phyloP scores from a whole-genome alignment of 2,329 filamentous ascomycete species.

The Aspergillus pseudoviridinutans region DNA sequence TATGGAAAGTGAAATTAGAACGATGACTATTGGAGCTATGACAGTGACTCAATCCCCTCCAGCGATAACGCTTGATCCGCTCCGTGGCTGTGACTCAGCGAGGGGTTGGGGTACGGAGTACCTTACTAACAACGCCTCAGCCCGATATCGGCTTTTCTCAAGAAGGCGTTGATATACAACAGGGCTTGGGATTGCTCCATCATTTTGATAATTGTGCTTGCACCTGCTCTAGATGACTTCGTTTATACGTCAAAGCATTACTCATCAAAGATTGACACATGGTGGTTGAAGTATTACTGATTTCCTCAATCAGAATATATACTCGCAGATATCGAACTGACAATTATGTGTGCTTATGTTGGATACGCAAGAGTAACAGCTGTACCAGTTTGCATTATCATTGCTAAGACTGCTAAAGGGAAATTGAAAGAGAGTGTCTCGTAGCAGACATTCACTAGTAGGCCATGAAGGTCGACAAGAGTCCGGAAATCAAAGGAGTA shows the following conservation, averaged over 20 bases:
- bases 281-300: not conserved
- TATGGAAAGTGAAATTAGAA: slow-evolving; percentile 7
- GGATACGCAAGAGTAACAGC: not conserved
- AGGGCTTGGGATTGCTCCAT: not conserved
- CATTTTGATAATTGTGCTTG: not conserved
- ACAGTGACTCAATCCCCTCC: slow-evolving; percentile 24
- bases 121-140: not conserved
- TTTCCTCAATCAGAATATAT: not conserved
- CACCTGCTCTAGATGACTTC: not conserved
- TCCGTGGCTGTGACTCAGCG: slow-evolving; percentile 24
- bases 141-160: slow-evolving; percentile 17
- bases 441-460: not conserved
- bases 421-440: not conserved
- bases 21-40: slow-evolving; percentile 17
- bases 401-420: not conserved
- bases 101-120: not conserved
- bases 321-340: not conserved
- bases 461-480: not conserved
- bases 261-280: not conserved
- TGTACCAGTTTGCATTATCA: not conserved
- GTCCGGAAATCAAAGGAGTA: not conserved
- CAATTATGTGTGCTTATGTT: not conserved
- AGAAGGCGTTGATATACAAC: not conserved
- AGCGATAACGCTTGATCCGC: slow-evolving; percentile 33
- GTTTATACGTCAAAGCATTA: not conserved